Base-by-base conservation (phyloP, 75 land plant species). In the Sequoia sempervirens region DNA sequence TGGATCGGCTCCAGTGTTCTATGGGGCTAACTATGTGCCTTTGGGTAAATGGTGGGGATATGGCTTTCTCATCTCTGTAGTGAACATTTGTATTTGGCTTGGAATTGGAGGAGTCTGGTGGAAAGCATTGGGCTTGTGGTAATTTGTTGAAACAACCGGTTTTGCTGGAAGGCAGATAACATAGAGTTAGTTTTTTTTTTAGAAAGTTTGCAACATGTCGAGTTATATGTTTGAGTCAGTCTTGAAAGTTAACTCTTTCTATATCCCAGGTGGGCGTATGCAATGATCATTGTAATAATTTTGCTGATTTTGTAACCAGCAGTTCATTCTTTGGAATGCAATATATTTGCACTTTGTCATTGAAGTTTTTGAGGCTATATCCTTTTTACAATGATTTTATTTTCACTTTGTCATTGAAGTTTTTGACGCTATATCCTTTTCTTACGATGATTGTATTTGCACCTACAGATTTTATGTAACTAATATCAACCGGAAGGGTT, bases 1-100 rank as follows among this genome's bases (percentile, higher is more conserved):
- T 52, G 99, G 98, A 6, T 96, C 98, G 12, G 99, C 99, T 11
- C 98, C 99, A 23, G 96, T 96, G 69, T 97, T 93, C 86, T 97
- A 96, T 87, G 99, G 99, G 52, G 98, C 99, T 10, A 85, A 85
- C 80, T 95, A 97, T 79, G 99, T 97, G 1, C 96, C 99, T 3
- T 93, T 97, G 56, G 87, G 91, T 13, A 79, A 90, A 82, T 97
- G 99, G 99, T 97, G 99, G 99, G 99, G 99, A 3, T 96, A 94
- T 84, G 99, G 99, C 6, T 93, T 97, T 84, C 58, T 97, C 72
- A 88, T 93, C 79, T 96, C 99, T 32, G 79, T 95, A 18, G 98
- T 97, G 47, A 97, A 97, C 75, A 92, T 97, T 14, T 66, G 93
- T 37, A 97, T 97, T 82, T 97, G 99, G 99, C 93, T 97, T n/a